Base-by-base conservation (phyloP, 2,329 filamentous ascomycete species). In the Xylariaceae sp. region DNA sequence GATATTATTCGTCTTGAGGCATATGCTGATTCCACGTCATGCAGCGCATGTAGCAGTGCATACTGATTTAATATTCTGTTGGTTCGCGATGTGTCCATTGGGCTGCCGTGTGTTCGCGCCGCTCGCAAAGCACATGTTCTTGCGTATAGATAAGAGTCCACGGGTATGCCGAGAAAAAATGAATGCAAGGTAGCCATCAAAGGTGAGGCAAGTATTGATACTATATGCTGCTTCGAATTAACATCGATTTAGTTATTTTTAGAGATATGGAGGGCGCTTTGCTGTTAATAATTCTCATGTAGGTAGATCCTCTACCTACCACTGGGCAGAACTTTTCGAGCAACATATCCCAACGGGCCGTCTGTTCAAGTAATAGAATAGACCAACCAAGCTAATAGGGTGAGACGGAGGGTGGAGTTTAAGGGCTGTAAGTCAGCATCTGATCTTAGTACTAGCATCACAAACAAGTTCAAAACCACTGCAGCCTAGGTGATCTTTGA, bases 31-130 rank as follows among this genome's bases (percentile, higher is more conserved):
- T 41, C 55, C 33, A 50, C 36, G 47, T 50, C 32, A 53, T 58
- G 47, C 57, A 58, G 48, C 15, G n/a, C 41, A 50, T 59, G 53
- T 51, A 41, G 33, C 46, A 54, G 45, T 44, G 23, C 44, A 49
- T 52, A 26, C 27, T 44, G n/a, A 45, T 45, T 48, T 21, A 41
- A 44, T 45, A 49, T 39, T 29, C 47, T 42, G 39, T 49, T 53
- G 35, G 40, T 18, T n/a, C n/a, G n/a, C n/a, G n/a, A n/a, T n/a
- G n/a, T n/a, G n/a, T n/a, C 40, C 23, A 30, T 44, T 41, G n/a
- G 36, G 39, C 32, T 43, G 44, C 43, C 30, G 23, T 37, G 44
- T 48, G 42, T 39, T 57, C 24, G 50, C 46, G 49, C 43, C 37
- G 42, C 42, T 50, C 35, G 33, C 29, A 45, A 35, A n/a, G 40